phyloP scores from a whole-genome alignment of 2,329 filamentous ascomycete genomes.

The Alternaria atra region DNA sequence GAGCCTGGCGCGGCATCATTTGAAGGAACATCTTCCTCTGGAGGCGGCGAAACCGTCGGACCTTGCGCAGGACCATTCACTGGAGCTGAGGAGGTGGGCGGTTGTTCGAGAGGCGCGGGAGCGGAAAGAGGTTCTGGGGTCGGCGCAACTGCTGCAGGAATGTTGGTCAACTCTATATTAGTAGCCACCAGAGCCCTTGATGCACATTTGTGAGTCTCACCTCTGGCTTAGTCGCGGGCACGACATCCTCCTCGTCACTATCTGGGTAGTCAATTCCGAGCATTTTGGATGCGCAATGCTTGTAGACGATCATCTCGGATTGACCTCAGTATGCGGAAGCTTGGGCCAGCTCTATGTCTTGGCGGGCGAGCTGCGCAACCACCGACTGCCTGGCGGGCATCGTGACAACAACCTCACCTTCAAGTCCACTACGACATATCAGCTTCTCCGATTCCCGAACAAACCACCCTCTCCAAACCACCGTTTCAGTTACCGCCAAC shows the following conservation, averaged over 20 bases:
- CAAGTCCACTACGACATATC: conserved; percentile 20
- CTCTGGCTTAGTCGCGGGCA: conserved; percentile 43
- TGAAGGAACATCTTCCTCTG: conserved; percentile 21
- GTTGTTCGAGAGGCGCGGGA: conserved; percentile 18
- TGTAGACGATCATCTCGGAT: conserved; percentile 3
- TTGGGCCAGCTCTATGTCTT: conserved; percentile 35
- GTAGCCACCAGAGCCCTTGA: conserved; percentile 56
- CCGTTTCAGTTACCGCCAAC: conserved; percentile 16
- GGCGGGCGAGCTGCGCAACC: conserved; percentile 30
- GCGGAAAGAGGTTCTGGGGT: conserved; percentile 16
- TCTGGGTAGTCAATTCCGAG: conserved; percentile 56
- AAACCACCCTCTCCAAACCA: conserved; percentile 1
- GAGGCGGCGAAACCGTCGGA: conserved; percentile 34
- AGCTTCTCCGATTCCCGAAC: conserved; percentile 1
- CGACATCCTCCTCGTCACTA: conserved; percentile 58
- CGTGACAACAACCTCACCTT: conserved; percentile 33
- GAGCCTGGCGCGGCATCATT: conserved; percentile 56
- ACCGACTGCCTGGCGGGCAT: conserved; percentile 42
- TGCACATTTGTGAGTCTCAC: conserved; percentile 47
- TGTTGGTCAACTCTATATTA: conserved; percentile 52
- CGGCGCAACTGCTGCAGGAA: conserved; percentile 26
- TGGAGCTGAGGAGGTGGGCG: conserved; percentile 16
- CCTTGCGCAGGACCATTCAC: conserved; percentile 41
- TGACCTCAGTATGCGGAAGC: conserved; percentile 32
- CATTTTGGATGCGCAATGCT: conserved; percentile 36